A percentile compares a stretch with the other conserved stretches of the same genome.
Evolutionary conservation across 768 basidiomycete genomes (phyloP).

Genomic region (Collybia sp.): DNA sequence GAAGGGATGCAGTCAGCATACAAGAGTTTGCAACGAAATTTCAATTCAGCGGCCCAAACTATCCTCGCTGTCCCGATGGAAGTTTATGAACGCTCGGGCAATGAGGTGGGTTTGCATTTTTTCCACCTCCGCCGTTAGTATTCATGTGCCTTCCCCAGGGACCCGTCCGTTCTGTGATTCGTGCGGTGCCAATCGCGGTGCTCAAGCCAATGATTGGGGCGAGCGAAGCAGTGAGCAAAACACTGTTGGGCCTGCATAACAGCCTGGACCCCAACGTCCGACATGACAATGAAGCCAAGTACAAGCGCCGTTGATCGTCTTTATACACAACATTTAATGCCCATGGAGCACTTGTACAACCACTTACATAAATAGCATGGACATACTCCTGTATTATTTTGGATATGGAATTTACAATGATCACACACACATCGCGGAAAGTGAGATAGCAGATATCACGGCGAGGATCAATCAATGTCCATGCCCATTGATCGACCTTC

Average conservation of each 20-base stretch:
- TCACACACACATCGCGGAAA: conserved; percentile 1
- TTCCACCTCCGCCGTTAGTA: no score
- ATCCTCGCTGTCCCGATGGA: conserved; percentile 99
- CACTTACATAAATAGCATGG: conserved; percentile 1
- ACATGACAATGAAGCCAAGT: conserved; percentile 88
- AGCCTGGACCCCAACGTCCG: conserved; percentile 83
- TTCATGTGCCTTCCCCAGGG: conserved; percentile 46
- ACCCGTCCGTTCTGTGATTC: conserved; percentile 87
- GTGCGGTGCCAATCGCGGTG: conserved; percentile 96
- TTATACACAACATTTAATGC: not conserved
- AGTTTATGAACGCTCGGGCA: conserved; percentile 91
- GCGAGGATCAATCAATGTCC: conserved; percentile 62
- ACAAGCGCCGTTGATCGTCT: conserved; percentile 67
- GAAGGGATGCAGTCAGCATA: conserved; percentile 95
- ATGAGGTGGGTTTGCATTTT: conserved; percentile 55
- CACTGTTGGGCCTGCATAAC: conserved; percentile 89
- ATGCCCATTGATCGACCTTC: conserved; percentile 90
- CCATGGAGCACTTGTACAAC: not conserved
- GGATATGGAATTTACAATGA: not conserved
- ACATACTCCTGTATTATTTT: conserved; percentile 5
- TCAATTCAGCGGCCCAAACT: conserved; percentile 94
- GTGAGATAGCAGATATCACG: not conserved
- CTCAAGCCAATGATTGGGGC: conserved; percentile 98
- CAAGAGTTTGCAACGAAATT: conserved; percentile 76
- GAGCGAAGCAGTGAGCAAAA: conserved; percentile 94